These are phyloP conservation scores for Globisporangium parvum DNA, from an alignment of 352 stramenopile genomes.

Conservation along the genomic window DNA sequence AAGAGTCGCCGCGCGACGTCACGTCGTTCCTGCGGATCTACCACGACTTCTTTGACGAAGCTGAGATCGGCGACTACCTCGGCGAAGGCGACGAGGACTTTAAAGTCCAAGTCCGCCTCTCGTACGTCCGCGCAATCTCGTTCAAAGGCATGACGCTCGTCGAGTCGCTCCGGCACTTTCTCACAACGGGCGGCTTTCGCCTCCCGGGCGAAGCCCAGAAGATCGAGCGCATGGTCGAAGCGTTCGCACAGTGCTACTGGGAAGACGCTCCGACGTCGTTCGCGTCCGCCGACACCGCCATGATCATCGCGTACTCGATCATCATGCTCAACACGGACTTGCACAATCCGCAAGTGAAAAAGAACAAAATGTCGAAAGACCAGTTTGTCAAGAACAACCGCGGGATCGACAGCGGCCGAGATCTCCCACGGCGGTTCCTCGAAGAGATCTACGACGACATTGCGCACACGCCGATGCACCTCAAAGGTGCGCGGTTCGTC, in stretches of 20 bases:
- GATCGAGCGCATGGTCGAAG: conserved; percentile 96
- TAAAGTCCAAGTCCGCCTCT: conserved; percentile 91
- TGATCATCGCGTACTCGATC: conserved; percentile 90
- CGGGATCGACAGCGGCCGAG: conserved; percentile 88
- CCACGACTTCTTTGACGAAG: conserved; percentile 88
- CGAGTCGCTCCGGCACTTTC: conserved; percentile 94
- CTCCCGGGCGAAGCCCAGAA: conserved; percentile 98
- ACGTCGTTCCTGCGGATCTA: conserved; percentile 94
- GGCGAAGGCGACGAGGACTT: conserved; percentile 89
- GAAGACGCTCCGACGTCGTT: conserved; percentile 88
- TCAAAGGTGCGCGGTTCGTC: conserved; percentile 70
- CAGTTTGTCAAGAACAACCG: conserved; percentile 98
- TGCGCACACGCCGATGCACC: conserved; percentile 87
- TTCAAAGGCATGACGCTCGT: conserved; percentile 98
- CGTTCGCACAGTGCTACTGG: conserved; percentile 97
- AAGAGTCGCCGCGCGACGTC: conserved; percentile 85
- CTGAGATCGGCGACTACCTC: conserved; percentile 93
- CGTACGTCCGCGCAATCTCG: conserved; percentile 93
- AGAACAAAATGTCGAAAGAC: conserved; percentile 96
- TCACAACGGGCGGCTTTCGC: conserved; percentile 96
- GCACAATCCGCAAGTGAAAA: conserved; percentile 88
- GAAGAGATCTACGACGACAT: conserved; percentile 96
- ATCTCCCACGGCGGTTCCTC: conserved; percentile 90
- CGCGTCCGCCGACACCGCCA: conserved; percentile 75
- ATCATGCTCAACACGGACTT: conserved; percentile 91